Evolutionary conservation across 768 basidiomycete species (phyloP), one percentile per base, ranked within the genome.

Genomic region (Lactarius pseudohatsudake): DNA sequence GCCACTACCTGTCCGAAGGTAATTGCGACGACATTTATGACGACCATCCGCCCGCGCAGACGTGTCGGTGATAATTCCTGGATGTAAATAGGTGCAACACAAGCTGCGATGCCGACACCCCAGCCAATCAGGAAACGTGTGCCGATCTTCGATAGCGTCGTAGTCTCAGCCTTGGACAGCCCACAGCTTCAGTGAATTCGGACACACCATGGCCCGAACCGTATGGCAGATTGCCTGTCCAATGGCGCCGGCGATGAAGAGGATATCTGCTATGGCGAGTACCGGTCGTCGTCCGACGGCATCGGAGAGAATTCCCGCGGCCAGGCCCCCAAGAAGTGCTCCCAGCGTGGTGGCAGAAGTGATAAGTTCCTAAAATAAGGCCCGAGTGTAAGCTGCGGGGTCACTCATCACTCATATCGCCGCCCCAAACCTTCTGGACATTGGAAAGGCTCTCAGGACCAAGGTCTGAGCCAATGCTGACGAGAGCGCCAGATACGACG

Each of bases 1-100:
- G 90, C 89, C 57, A 92, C 82, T 36, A 92, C 90, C 69, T 92
- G 92, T 2, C 90, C 90, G 7, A 88, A 79, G 0, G 92, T 94
- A 72, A 94, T 91, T 78, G 87, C 85, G 0, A 92, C 89, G 22
- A 92, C 90, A 74, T 93, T 93, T 61, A 92, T 78, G 13, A 90
- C 89, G 4, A 92, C 91, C 84, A 93, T 86, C 40, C 89, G 80
- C 5, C 91, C 92, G 5, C 91, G 81, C 32, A 89, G 80, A 9
- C 85, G 80, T 9, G 90, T 91, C 0, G 90, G 91, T 0, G 90
- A 86, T 26, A 93, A 81, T 75, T 94, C 92, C 73, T 92, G 90
- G 59, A 94, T 91, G 74, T 93, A 92, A 5, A 93, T 80, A 11
- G 91, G 90, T 0, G 91, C 89, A 61, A 92, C 84, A 69, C 91